Percentiles rank a stretch among this genome's conserved stretches.
These are phyloP conservation scores for Coemansia sp. DNA, from an alignment of 192 early-diverging fungal genomes.

Conservation along the genomic window DNA sequence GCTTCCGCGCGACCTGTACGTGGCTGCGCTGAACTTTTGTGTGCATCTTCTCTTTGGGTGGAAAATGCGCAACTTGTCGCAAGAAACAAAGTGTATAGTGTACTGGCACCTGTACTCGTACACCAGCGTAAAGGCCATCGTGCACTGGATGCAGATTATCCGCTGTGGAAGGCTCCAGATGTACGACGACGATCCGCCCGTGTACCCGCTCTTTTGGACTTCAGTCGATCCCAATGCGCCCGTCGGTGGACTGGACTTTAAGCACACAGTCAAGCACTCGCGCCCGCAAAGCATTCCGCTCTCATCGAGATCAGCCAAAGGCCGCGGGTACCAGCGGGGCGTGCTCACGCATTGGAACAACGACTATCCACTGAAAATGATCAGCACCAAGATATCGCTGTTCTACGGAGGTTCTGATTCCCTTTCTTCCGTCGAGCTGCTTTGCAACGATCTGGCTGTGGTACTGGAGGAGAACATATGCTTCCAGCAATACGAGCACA, in stretches of 20 bases:
- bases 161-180: slow-evolving; percentile 82
- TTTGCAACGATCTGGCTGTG: slow-evolving; percentile 53
- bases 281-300: slow-evolving; percentile 22
- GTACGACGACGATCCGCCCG: slow-evolving; percentile 83
- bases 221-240: not conserved
- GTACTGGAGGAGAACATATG: slow-evolving; percentile 57
- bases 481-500: slow-evolving; percentile 79
- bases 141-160: slow-evolving; percentile 98
- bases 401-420: slow-evolving; percentile 90
- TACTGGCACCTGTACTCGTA: slow-evolving; percentile 89
- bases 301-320: slow-evolving; percentile 22
- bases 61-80: slow-evolving; percentile 66
- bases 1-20: slow-evolving; percentile 71
- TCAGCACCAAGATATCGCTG: slow-evolving; percentile 82
- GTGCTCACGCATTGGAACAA: slow-evolving; percentile 56
- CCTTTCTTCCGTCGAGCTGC: slow-evolving; percentile 68
- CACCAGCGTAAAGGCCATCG: slow-evolving; percentile 86
- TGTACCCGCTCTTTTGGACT: slow-evolving; percentile 44
- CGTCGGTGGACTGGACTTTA: not conserved
- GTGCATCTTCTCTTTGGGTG: slow-evolving; percentile 84
- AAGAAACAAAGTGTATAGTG: slow-evolving; percentile 70
- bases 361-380: slow-evolving; percentile 59
- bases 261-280: slow-evolving; percentile 11
- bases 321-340: slow-evolving; percentile 68
- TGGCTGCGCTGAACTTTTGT: slow-evolving; percentile 68